These are phyloP conservation scores for Calonectria pseudoturangicola DNA, from an alignment of 2,329 filamentous ascomycete genomes.

Conservation along the genomic window DNA sequence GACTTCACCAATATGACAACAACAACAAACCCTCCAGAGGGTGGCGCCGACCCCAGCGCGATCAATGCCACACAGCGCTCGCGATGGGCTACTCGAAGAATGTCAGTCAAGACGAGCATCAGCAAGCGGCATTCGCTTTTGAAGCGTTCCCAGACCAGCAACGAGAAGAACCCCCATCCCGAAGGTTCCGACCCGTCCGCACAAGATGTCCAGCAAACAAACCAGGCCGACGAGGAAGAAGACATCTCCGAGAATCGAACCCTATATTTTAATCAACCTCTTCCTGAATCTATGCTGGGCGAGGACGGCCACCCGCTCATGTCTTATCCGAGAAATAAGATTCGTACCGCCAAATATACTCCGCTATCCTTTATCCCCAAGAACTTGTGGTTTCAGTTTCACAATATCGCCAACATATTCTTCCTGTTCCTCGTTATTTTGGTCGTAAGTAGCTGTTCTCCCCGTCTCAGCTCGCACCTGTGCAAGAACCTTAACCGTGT, in stretches of 20 bases:
- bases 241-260: slow-evolving; percentile 70
- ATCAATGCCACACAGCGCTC: slow-evolving; percentile 79
- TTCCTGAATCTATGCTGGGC: slow-evolving; percentile 85
- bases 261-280: slow-evolving; percentile 90
- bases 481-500: slow-evolving; percentile 46
- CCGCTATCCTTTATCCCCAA: slow-evolving; percentile 96
- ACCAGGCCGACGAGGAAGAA: slow-evolving; percentile 61
- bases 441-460: slow-evolving; percentile 77
- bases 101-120: slow-evolving; percentile 83
- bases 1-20: slow-evolving; percentile 60
- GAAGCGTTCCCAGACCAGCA: slow-evolving; percentile 79
- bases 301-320: slow-evolving; percentile 84
- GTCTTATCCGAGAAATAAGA: slow-evolving; percentile 92
- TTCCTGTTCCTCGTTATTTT: slow-evolving; percentile 98
- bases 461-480: slow-evolving; percentile 23
- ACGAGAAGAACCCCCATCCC: slow-evolving; percentile 79
- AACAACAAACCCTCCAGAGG: slow-evolving; percentile 54
- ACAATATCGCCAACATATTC: slow-evolving; percentile 98
- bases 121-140: slow-evolving; percentile 90
- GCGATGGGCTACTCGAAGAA: slow-evolving; percentile 96
- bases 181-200: slow-evolving; percentile 54
- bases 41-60: slow-evolving; percentile 51
- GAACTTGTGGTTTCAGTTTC: slow-evolving; percentile 98
- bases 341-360: slow-evolving; percentile 98
- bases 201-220: slow-evolving; percentile 51